Evolutionary conservation across 129 eudicot genomes (phyloP).

Genomic region (Centrapalus pauciflorus): DNA sequence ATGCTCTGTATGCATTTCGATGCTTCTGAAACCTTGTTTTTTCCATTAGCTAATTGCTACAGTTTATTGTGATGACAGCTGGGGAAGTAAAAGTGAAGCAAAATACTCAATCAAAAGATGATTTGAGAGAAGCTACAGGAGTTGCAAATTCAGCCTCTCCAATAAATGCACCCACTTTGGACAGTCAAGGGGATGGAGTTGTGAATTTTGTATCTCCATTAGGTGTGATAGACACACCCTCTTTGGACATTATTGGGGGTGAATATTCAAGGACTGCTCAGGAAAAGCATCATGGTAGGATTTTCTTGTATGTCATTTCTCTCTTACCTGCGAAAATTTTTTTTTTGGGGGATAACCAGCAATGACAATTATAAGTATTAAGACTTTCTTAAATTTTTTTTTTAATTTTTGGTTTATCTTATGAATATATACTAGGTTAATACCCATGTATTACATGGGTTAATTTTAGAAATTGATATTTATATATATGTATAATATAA

Average conservation of each 20-base stretch:
- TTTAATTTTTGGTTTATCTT: neutral
- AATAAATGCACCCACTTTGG: constrained; percentile 18
- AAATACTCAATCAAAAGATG: constrained; percentile 19
- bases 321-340: neutral
- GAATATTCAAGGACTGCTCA: constrained; percentile 14
- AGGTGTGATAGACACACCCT: constrained; percentile 20
- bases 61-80: constrained; percentile 22
- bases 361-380: neutral
- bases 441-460: too few species aligned
- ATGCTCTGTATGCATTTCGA: constrained; percentile 3
- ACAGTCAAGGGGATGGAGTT: neutral
- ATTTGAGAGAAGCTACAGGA: constrained; percentile 12
- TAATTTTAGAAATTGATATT: too few species aligned
- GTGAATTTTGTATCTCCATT: constrained; percentile 20
- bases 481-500: too few species aligned
- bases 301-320: constrained; percentile 7
- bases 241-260: constrained; percentile 4
- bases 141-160: constrained; percentile 16
- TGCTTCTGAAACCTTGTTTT: neutral
- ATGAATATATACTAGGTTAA: too few species aligned
- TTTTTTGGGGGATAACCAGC: neutral
- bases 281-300: constrained; percentile 31
- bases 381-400: neutral
- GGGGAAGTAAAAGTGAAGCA: constrained; percentile 20
- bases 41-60: neutral